Conservation (phyloP, 345 rosid species). For the Salix koriyanagi region DNA sequence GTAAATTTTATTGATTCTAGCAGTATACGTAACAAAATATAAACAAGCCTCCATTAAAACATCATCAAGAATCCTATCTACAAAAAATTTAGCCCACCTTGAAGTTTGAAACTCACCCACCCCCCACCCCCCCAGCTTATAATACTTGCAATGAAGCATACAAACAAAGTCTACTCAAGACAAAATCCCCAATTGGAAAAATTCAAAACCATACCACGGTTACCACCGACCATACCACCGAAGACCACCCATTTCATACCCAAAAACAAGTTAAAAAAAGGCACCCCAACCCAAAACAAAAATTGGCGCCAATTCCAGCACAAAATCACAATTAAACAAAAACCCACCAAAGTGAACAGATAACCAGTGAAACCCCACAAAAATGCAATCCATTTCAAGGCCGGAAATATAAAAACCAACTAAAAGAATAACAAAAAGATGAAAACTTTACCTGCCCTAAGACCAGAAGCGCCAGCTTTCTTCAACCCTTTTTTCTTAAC, state of each 20-base stretch:
- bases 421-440: neutral
- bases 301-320: neutral
- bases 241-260: neutral
- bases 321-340: neutral
- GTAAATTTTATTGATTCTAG: neutral
- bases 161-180: neutral
- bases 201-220: neutral
- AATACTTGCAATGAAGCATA: neutral
- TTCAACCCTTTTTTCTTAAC: conserved; percentile 87
- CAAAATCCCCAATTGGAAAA: neutral
- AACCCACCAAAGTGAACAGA: neutral
- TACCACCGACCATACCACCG: neutral
- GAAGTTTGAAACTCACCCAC: neutral
- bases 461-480: conserved; percentile 62
- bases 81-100: neutral
- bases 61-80: neutral
- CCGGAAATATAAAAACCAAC: neutral
- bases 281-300: neutral
- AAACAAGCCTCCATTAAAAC: neutral
- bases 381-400: neutral
- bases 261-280: neutral
- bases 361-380: neutral
- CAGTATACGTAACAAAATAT: neutral
- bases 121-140: neutral
- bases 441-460: conserved; percentile 58